These are phyloP conservation scores for Amanita inopinata DNA, from an alignment of 768 basidiomycete species.

Conservation along the genomic window DNA sequence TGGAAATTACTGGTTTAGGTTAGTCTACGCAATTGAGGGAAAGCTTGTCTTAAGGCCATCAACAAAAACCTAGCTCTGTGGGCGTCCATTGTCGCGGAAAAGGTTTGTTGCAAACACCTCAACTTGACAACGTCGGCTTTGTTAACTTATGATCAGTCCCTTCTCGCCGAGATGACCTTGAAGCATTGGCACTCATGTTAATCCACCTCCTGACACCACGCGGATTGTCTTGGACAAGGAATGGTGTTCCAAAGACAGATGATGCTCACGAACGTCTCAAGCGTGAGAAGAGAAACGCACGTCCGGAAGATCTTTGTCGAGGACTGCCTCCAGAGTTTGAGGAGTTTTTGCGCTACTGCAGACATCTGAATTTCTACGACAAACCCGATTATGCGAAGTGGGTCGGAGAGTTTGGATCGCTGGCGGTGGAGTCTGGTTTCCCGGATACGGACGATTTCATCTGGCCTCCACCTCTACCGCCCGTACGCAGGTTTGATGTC, in stretches of 20 bases:
- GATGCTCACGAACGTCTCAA: slow-evolving; percentile 54
- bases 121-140: slow-evolving; percentile 10
- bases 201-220: slow-evolving; percentile 72
- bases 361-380: slow-evolving; percentile 59
- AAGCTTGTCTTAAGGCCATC: slow-evolving; percentile 5
- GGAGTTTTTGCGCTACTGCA: slow-evolving; percentile 65
- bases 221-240: slow-evolving; percentile 70
- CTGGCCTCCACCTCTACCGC: slow-evolving; percentile 56
- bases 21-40: slow-evolving; percentile 7
- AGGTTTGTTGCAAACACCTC: slow-evolving; percentile 31
- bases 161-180: slow-evolving; percentile 70
- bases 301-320: slow-evolving; percentile 57
- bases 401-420: slow-evolving; percentile 52
- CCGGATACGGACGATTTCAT: slow-evolving; percentile 49
- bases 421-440: slow-evolving; percentile 54
- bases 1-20: slow-evolving; percentile 81
- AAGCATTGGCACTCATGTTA: slow-evolving; percentile 69
- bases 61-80: slow-evolving; percentile 36
- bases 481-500: slow-evolving; percentile 15
- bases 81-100: slow-evolving; percentile 70
- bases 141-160: slow-evolving; percentile 39
- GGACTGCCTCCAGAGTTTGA: slow-evolving; percentile 66
- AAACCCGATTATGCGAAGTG: slow-evolving; percentile 58
- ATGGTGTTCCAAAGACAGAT: slow-evolving; percentile 68
- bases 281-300: slow-evolving; percentile 49